Evolutionary conservation across 331 rosid genomes (phyloP), one percentile per base, ranked within the genome.

Genomic region (Acacia concinna): DNA sequence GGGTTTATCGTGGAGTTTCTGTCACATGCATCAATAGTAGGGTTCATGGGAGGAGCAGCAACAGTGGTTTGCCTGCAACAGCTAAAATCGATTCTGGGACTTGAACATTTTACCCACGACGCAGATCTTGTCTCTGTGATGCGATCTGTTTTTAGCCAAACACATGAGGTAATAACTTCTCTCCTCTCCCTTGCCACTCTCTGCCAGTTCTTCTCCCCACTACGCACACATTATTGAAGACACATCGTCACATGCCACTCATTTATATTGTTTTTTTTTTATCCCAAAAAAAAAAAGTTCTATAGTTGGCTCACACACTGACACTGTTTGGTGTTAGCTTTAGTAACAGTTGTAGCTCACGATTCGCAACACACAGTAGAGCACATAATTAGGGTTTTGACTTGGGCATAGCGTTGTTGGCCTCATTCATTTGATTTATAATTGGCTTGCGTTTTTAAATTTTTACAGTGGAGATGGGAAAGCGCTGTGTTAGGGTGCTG

Each of bases 401-500:
- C 40, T 62, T 62, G 2, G n/a, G 32, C 38, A 62, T 62, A 14
- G 37, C n/a, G 5, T 28, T 27, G 5, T 28, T 77, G 14, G 21
- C 14, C 62, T 25, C 30, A 0, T 49, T 4, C 63, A 64, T 9
- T 9, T 30, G 35, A 60, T 60, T 59, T 59, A 67, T 66, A 6
- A 20, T 54, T 68, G 41, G 35, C 20, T 68, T 69, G 35, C 20
- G 4, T 65, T 68, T n/a, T n/a, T n/a, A n/a, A n/a, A n/a, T n/a
- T n/a, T n/a, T n/a, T 87, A 85, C 96, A 96, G 99, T 96, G 99
- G 99, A 88, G 93, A 86, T 96, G 99, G 99, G 98, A 96, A 85
- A 96, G 97, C 71, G 97, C 91, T 9, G 90, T 93, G 17, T 71
- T 96, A 74, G 99, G 99, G 63, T 93, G 91, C 34, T 73, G 96